phyloP scores from a whole-genome alignment of 768 basidiomycete genomes.

The Boletellus ananas region DNA sequence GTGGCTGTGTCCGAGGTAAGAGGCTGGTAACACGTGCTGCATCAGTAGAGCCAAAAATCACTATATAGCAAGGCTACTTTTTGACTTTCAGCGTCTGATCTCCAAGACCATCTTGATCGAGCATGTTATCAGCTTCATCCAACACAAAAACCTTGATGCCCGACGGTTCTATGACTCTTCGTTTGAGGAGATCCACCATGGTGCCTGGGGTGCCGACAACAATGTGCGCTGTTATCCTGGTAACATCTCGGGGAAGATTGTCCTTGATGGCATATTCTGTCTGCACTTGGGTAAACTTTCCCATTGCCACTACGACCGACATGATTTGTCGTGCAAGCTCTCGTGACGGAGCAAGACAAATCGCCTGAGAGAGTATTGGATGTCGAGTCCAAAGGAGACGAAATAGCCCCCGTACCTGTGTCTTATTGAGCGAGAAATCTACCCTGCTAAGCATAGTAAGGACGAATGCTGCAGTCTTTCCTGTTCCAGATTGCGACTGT shows the following conservation, averaged over 20 bases:
- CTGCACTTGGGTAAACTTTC: constrained; percentile 89
- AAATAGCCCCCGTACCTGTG: constrained; percentile 56
- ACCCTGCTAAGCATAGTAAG: constrained; percentile 95
- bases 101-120: constrained; percentile 89
- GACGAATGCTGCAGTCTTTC: constrained; percentile 98
- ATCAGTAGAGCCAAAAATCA: constrained; percentile 12
- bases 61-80: constrained; percentile 54
- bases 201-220: constrained; percentile 97
- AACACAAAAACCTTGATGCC: constrained; percentile 90
- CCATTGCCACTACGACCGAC: constrained; percentile 91
- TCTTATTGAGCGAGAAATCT: constrained; percentile 75
- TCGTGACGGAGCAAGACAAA: constrained; percentile 96
- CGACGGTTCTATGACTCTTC: constrained; percentile 72
- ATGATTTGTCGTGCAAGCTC: constrained; percentile 98
- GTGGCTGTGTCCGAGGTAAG: constrained; percentile 49
- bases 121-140: constrained; percentile 99
- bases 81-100: constrained; percentile 93
- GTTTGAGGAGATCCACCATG: constrained; percentile 80
- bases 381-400: neutral
- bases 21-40: constrained; percentile 36
- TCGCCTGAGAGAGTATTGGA: constrained; percentile 51
- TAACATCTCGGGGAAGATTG: constrained; percentile 61
- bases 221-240: constrained; percentile 78
- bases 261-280: constrained; percentile 97
- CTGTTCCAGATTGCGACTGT: constrained; percentile 98